Evolutionary conservation across 2,329 filamentous ascomycete genomes (phyloP), one percentile per base, ranked within the genome.

Genomic region (Volutella citrinella): DNA sequence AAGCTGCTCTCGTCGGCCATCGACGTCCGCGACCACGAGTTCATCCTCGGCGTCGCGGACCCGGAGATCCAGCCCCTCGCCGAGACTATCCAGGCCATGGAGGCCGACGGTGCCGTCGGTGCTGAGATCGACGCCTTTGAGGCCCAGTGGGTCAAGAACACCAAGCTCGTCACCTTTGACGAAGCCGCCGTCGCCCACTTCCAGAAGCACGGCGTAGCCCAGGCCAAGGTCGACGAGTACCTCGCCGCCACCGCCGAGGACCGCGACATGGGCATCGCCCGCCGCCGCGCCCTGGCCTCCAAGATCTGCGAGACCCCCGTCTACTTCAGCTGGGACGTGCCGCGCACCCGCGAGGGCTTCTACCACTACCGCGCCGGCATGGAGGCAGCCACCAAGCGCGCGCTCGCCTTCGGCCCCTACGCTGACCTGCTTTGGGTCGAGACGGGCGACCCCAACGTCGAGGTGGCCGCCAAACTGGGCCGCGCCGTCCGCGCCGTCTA

Each of bases 341-440:
- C 93, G 5, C 83, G 93, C 32, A 97, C 93, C 2, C 80, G 91
- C 33, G 93, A 98, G 64, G 93, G 93, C 21, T 91, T 82, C 72
- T 95, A 95, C 68, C 89, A 95, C 63, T 95, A 88, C 74, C 76
- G 78, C 30, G 85, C 86, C 11, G 90, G 89, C 48, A 84, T 95
- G 70, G 65, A 72, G 7, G 87, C 90, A 0, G 90, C 93, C 2
- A 95, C 88, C 22, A 97, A 97, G 72, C 86, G 93, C 35, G 90
- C 90, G 3, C 82, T 95, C 41, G 87, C 85, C 30, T 97, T 95
- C 54, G 89, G 82, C 0, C 90, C 91, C 1, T 96, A 87, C 57
- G 89, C 93, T 2, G 93, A 98, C 61, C 82, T 98, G 13, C 76
- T 97, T 10, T 98, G 93, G 93, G 87, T 97, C 29, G 93, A 98